These are phyloP conservation scores for Euphorbia peplus DNA, from an alignment of 345 rosid genomes.

Conservation along the genomic window DNA sequence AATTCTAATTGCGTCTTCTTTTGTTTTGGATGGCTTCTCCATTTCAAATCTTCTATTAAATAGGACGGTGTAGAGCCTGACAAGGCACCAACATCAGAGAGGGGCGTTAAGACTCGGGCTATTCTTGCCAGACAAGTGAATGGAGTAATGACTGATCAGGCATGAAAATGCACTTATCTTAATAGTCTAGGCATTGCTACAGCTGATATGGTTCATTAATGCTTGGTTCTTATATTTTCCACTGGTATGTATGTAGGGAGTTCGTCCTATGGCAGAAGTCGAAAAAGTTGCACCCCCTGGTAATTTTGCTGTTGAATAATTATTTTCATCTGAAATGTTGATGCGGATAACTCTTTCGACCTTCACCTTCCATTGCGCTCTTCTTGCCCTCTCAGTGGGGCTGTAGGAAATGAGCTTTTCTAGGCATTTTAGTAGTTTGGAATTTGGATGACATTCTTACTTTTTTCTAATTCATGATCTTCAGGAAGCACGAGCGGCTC, in stretches of 20 bases:
- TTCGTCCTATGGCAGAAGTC: slow-evolving; percentile 47
- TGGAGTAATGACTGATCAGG: slow-evolving; percentile 89
- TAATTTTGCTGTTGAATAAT: slow-evolving; percentile 24
- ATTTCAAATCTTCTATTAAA: slow-evolving; percentile 17
- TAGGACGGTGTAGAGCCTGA: slow-evolving; percentile 79
- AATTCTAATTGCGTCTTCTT: not conserved
- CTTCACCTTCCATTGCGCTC: not conserved
- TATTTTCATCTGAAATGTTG: not conserved
- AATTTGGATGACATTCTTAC: not conserved
- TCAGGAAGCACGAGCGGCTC: slow-evolving; percentile 41
- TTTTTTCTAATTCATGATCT: not conserved
- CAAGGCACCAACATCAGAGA: slow-evolving; percentile 67
- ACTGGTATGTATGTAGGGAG: slow-evolving; percentile 42
- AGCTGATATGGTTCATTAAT: not conserved
- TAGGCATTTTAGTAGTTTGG: not conserved
- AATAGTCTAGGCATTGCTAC: not conserved
- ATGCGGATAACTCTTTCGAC: not conserved
- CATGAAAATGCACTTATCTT: slow-evolving; percentile 25
- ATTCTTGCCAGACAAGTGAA: slow-evolving; percentile 84
- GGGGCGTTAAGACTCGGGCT: slow-evolving; percentile 58
- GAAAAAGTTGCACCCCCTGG: slow-evolving; percentile 71
- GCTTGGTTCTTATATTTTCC: not conserved
- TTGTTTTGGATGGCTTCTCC: slow-evolving; percentile 7
- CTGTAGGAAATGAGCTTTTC: not conserved
- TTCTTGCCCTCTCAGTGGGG: not conserved